phyloP scores from a whole-genome alignment of 2,329 filamentous ascomycete species.

The Fusarium sp. region DNA sequence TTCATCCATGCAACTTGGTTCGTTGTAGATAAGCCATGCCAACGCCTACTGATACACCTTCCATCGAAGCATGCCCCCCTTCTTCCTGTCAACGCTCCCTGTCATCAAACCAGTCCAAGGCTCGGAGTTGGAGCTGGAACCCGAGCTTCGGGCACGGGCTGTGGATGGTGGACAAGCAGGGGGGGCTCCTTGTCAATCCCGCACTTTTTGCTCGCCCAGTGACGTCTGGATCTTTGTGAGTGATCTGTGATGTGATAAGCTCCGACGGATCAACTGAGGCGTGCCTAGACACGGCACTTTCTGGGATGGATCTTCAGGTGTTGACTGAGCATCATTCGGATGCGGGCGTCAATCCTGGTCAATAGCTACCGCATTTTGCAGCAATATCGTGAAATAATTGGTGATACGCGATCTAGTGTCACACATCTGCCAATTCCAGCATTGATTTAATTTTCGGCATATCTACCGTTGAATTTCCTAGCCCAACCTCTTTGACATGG shows the following conservation, averaged over 20 bases:
- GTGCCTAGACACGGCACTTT: not conserved
- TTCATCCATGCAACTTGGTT: not conserved
- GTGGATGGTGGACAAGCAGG: constrained; percentile 1
- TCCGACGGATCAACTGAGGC: constrained; percentile 15
- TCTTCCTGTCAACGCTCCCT: not conserved
- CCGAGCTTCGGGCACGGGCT: not conserved
- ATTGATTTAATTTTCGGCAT: not conserved
- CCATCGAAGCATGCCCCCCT: not conserved
- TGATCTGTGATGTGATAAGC: constrained; percentile 20
- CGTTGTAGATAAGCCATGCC: not conserved
- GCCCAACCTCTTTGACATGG: not conserved
- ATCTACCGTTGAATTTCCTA: not conserved
- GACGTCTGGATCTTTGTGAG: constrained; percentile 10
- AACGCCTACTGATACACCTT: not conserved
- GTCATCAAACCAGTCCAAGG: not conserved
- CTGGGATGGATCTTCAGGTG: constrained; percentile 23
- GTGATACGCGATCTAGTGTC: not conserved
- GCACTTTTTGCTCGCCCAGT: constrained; percentile 10
- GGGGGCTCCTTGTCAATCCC: constrained; percentile 18
- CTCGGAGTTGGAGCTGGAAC: not conserved
- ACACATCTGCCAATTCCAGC: not conserved
- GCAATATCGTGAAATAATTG: not conserved
- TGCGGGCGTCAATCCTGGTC: constrained; percentile 12
- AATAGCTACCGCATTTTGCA: not conserved
- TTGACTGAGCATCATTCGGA: not conserved